These are phyloP conservation scores for Candida coquimbonensis DNA, from an alignment of 805 yeast genomes.

Conservation along the genomic window DNA sequence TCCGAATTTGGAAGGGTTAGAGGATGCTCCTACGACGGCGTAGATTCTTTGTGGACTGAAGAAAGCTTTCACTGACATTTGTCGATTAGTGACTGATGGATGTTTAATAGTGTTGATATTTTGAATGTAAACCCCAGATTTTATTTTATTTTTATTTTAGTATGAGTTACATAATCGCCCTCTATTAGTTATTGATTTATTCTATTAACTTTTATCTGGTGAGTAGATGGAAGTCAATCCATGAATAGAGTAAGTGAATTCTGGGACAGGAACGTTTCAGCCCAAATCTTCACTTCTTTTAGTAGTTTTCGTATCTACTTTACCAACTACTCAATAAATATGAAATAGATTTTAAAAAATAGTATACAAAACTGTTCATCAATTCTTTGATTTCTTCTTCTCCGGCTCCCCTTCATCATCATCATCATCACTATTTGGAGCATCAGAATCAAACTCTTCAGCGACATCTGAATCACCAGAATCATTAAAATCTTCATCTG, in stretches of 20 bases:
- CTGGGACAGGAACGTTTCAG: too few species aligned
- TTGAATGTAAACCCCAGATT: neutral
- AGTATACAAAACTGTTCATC: neutral
- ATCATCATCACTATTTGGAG: constrained; percentile 6
- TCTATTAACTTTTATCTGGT: too few species aligned
- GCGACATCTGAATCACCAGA: constrained; percentile 49
- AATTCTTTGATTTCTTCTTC: constrained; percentile 29
- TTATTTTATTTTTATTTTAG: neutral
- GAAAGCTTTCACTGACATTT: constrained; percentile 32
- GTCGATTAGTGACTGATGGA: too few species aligned
- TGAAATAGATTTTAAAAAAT: too few species aligned
- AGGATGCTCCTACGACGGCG: constrained; percentile 69
- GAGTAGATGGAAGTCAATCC: too few species aligned
- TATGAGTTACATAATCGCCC: too few species aligned
- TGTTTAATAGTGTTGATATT: too few species aligned
- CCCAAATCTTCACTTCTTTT: too few species aligned
- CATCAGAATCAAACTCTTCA: constrained; percentile 24
- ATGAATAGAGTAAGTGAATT: too few species aligned
- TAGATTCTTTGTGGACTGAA: constrained; percentile 47
- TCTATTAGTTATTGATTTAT: too few species aligned
- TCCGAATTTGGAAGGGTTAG: constrained; percentile 60
- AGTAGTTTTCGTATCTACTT: too few species aligned
- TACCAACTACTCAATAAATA: too few species aligned
- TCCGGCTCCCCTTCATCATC: constrained; percentile 27
- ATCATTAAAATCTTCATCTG: constrained; percentile 74